Evolutionary conservation across 108 stramenopile genomes (phyloP).

Genomic region (Cylindrotheca fusiformis): DNA sequence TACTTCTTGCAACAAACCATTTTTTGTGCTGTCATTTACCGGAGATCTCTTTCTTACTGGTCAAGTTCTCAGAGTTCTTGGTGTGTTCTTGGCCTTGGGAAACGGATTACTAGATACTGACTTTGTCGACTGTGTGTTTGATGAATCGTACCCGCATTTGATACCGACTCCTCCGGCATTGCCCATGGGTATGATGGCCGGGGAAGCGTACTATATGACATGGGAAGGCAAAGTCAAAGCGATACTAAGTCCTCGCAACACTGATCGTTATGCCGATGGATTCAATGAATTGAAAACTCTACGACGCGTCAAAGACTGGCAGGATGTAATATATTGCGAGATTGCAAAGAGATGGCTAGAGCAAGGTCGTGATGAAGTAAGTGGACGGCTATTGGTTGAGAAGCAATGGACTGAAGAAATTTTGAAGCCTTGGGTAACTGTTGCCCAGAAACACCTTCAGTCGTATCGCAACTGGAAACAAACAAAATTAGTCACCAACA

Average conservation of each 20-base stretch:
- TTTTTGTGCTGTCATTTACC: slow-evolving; percentile 64
- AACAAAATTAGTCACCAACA: not conserved
- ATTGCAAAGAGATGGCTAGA: slow-evolving; percentile 48
- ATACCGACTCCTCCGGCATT: slow-evolving; percentile 73
- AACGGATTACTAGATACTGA: slow-evolving; percentile 61
- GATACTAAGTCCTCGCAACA: slow-evolving; percentile 55
- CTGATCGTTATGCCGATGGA: slow-evolving; percentile 47
- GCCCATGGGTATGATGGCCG: slow-evolving; percentile 42
- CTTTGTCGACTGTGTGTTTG: slow-evolving; percentile 78
- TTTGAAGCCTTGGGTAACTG: slow-evolving; percentile 64
- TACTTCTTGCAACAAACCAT: slow-evolving; percentile 31
- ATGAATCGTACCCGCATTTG: slow-evolving; percentile 71
- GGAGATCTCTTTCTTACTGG: slow-evolving; percentile 72
- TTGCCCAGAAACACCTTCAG: slow-evolving; percentile 51
- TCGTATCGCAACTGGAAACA: slow-evolving; percentile 71
- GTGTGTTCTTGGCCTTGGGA: slow-evolving; percentile 62
- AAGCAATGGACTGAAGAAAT: slow-evolving; percentile 53
- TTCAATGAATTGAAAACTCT: slow-evolving; percentile 56
- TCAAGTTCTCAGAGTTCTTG: slow-evolving; percentile 64
- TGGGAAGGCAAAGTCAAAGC: slow-evolving; percentile 69
- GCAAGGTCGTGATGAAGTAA: slow-evolving; percentile 34
- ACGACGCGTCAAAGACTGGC: slow-evolving; percentile 53
- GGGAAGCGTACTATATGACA: slow-evolving; percentile 55
- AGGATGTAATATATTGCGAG: slow-evolving; percentile 36
- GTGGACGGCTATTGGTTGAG: slow-evolving; percentile 51